These are phyloP conservation scores for Coprinellus micaceus DNA, from an alignment of 768 basidiomycete species.

Conservation along the genomic window DNA sequence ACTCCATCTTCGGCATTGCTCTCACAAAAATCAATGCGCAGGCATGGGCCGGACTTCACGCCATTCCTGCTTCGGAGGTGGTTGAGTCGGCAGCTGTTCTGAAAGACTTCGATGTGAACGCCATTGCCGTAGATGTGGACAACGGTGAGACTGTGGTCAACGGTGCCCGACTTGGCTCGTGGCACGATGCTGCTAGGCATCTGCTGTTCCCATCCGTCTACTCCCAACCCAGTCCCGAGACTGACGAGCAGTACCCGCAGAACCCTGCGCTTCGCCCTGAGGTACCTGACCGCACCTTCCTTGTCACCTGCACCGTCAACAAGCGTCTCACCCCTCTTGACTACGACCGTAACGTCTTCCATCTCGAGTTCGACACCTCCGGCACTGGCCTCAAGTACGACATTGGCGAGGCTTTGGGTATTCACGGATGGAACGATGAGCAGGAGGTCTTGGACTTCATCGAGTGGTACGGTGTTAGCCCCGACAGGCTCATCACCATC, in stretches of 20 bases:
- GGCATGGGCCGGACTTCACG: constrained; percentile 66
- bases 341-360: constrained; percentile 98
- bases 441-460: constrained; percentile 88
- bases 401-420: constrained; percentile 94
- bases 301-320: constrained; percentile 93
- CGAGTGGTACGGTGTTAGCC: constrained; percentile 85
- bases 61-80: constrained; percentile 35
- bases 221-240: constrained; percentile 34
- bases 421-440: constrained; percentile 97
- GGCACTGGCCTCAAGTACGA: constrained; percentile 93
- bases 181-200: constrained; percentile 88
- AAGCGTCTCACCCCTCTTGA: constrained; percentile 90
- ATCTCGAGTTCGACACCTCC: constrained; percentile 90
- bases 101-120: constrained; percentile 67
- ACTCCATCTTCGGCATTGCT: constrained; percentile 44
- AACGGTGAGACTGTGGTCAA: constrained; percentile 55
- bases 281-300: constrained; percentile 82
- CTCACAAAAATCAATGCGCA: constrained; percentile 49
- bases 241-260: constrained; percentile 48
- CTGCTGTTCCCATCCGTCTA: constrained; percentile 85
- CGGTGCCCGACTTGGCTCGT: constrained; percentile 59
- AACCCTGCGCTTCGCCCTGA: constrained; percentile 82
- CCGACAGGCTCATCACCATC: constrained; percentile 74
- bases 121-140: constrained; percentile 64
- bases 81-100: constrained; percentile 27